A percentile compares a stretch with the other conserved stretches of the same genome.
These are phyloP conservation scores for Microsporum audouinii DNA, from an alignment of 2,329 filamentous ascomycete species.

Conservation along the genomic window DNA sequence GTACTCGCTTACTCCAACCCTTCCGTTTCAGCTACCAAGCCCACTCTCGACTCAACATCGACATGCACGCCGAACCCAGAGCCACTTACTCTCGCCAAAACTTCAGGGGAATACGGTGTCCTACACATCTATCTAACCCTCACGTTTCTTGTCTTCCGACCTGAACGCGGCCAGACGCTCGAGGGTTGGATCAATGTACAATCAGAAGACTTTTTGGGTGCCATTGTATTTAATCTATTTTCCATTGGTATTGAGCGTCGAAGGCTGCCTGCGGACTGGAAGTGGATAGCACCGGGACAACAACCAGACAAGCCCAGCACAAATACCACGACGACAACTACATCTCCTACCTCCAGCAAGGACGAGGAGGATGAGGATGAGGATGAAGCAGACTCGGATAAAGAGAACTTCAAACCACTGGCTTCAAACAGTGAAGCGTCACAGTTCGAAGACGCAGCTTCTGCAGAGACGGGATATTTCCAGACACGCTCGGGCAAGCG, in stretches of 20 bases:
- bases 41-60: conserved; percentile 29
- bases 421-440: conserved; percentile 20
- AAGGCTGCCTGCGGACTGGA: conserved; percentile 67
- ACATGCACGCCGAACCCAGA: conserved; percentile 25
- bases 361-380: conserved; percentile 16
- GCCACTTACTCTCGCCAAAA: conserved; percentile 32
- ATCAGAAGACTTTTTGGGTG: conserved; percentile 76
- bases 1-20: conserved; percentile 43
- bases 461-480: conserved; percentile 60
- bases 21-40: conserved; percentile 31
- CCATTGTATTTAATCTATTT: conserved; percentile 84
- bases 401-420: conserved; percentile 32
- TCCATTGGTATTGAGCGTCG: conserved; percentile 74
- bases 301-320: conserved; percentile 5
- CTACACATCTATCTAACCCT: conserved; percentile 81
- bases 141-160: conserved; percentile 73
- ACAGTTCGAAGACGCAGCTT: conserved; percentile 37
- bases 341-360: background rate
- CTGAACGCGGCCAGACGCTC: conserved; percentile 59
- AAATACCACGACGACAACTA: background rate
- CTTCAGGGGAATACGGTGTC: conserved; percentile 69
- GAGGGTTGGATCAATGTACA: conserved; percentile 76
- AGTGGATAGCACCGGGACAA: conserved; percentile 56
- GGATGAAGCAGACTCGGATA: conserved; percentile 25
- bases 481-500: conserved; percentile 57